Percentiles rank a stretch among this genome's conserved stretches.
Conservation (phyloP, 352 stramenopile species). For the Phytopythium kandeliae region DNA sequence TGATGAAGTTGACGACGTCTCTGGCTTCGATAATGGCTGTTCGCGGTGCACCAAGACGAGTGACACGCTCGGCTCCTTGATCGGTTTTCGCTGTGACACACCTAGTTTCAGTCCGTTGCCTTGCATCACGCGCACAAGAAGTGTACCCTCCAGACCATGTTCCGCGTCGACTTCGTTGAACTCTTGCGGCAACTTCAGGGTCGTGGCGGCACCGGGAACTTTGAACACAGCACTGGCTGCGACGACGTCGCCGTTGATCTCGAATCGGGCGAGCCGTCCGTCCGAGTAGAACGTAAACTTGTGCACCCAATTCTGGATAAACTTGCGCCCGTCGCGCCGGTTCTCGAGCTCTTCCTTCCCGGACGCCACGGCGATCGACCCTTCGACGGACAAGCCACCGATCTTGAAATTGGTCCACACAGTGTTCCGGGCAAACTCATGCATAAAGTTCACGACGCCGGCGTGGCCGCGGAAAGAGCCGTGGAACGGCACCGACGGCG, state of each 20-base stretch:
- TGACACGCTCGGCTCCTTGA: slow-evolving; percentile 63
- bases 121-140: slow-evolving; percentile 80
- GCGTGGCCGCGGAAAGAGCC: slow-evolving; percentile 69
- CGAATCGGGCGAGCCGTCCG: slow-evolving; percentile 75
- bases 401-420: slow-evolving; percentile 88
- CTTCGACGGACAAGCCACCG: slow-evolving; percentile 74
- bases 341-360: slow-evolving; percentile 87
- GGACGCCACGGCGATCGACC: slow-evolving; percentile 74
- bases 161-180: slow-evolving; percentile 86
- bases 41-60: slow-evolving; percentile 60
- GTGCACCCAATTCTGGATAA: slow-evolving; percentile 88
- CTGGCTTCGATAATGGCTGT: slow-evolving; percentile 31
- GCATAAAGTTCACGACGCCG: slow-evolving; percentile 71
- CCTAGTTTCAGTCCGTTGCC: slow-evolving; percentile 72
- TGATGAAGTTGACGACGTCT: slow-evolving; percentile 6
- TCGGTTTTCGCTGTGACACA: slow-evolving; percentile 52
- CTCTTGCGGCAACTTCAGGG: slow-evolving; percentile 82
- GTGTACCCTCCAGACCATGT: slow-evolving; percentile 53
- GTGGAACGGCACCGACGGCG: slow-evolving; percentile 83
- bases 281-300: slow-evolving; percentile 88
- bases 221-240: slow-evolving; percentile 85
- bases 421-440: slow-evolving; percentile 75
- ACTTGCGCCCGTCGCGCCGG: slow-evolving; percentile 73
- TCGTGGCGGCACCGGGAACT: slow-evolving; percentile 75
- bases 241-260: slow-evolving; percentile 87